Conservation (phyloP, 768 basidiomycete genomes). For the Lyophyllum semitale region DNA sequence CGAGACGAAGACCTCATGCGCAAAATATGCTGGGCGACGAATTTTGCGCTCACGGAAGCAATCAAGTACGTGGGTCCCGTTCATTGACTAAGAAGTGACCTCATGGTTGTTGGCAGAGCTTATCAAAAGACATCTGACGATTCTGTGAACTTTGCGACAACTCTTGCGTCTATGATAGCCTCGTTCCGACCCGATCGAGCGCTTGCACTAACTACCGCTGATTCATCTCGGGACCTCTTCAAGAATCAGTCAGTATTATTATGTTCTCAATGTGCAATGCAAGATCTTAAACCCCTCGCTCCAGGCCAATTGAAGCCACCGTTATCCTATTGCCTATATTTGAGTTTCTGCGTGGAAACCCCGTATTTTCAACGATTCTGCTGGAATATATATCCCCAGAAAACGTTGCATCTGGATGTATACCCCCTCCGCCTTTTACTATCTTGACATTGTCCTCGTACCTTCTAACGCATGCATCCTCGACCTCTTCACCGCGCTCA, state of each 20-base stretch:
- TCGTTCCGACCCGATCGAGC: slow-evolving; percentile 59
- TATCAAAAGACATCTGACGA: slow-evolving; percentile 62
- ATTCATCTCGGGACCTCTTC: slow-evolving; percentile 54
- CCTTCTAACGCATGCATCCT: slow-evolving; percentile 66
- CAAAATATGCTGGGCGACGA: slow-evolving; percentile 58
- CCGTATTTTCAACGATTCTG: slow-evolving; percentile 49
- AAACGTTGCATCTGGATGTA: slow-evolving; percentile 16
- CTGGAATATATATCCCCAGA: slow-evolving; percentile 33
- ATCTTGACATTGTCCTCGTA: slow-evolving; percentile 65
- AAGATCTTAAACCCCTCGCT: not conserved
- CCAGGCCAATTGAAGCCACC: slow-evolving; percentile 65
- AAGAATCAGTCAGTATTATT: slow-evolving; percentile 51
- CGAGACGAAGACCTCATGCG: slow-evolving; percentile 53
- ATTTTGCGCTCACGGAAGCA: slow-evolving; percentile 49
- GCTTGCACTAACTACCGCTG: slow-evolving; percentile 44
- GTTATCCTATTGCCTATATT: slow-evolving; percentile 61
- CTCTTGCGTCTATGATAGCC: slow-evolving; percentile 52
- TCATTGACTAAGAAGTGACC: not conserved
- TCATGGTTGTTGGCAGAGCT: slow-evolving; percentile 34
- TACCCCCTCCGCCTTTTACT: slow-evolving; percentile 43
- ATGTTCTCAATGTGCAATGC: not conserved
- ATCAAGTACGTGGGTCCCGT: slow-evolving; percentile 43
- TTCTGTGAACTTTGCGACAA: slow-evolving; percentile 43
- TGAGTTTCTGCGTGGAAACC: slow-evolving; percentile 59
- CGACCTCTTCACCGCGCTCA: slow-evolving; percentile 56